Conservation (phyloP, 2,329 filamentous ascomycete species). For the Monosporascus sp. region DNA sequence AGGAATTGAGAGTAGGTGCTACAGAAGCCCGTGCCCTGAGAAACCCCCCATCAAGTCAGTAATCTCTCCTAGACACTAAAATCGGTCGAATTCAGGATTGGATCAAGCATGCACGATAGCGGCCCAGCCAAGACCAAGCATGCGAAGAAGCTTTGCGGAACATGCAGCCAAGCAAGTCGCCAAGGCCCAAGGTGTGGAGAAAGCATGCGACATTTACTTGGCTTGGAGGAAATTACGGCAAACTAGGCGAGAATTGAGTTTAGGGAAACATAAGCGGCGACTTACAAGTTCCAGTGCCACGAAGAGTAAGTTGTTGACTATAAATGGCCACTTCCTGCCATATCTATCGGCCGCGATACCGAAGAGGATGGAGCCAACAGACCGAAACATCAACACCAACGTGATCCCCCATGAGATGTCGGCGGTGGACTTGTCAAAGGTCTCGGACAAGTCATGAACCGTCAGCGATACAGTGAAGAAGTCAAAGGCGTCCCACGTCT, state of each 20-base stretch:
- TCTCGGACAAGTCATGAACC: slow-evolving; percentile 44
- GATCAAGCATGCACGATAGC: neutral
- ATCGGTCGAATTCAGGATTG: neutral
- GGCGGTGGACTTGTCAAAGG: slow-evolving; percentile 47
- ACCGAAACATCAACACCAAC: slow-evolving; percentile 56
- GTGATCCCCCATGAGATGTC: slow-evolving; percentile 63
- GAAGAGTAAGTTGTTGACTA: slow-evolving; percentile 69
- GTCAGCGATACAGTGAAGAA: slow-evolving; percentile 62
- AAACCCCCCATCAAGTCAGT: neutral
- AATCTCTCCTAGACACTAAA: neutral
- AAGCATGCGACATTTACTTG: no score
- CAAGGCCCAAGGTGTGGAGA: no score
- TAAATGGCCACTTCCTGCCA: slow-evolving; percentile 65
- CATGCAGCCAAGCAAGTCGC: no score
- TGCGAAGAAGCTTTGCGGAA: neutral
- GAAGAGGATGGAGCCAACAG: slow-evolving; percentile 48
- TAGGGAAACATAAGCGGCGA: slow-evolving; percentile 4
- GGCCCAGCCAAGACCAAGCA: neutral
- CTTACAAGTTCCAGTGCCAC: slow-evolving; percentile 64
- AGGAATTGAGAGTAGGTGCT: slow-evolving; percentile 66
- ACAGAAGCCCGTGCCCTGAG: slow-evolving; percentile 60
- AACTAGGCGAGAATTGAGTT: neutral
- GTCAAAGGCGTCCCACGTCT: slow-evolving; percentile 61
- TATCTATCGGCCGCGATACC: slow-evolving; percentile 52
- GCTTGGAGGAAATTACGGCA: slow-evolving; percentile 1